These are phyloP conservation scores for Macrophomina phaseolina DNA, from an alignment of 2,329 filamentous ascomycete species.

Conservation along the genomic window DNA sequence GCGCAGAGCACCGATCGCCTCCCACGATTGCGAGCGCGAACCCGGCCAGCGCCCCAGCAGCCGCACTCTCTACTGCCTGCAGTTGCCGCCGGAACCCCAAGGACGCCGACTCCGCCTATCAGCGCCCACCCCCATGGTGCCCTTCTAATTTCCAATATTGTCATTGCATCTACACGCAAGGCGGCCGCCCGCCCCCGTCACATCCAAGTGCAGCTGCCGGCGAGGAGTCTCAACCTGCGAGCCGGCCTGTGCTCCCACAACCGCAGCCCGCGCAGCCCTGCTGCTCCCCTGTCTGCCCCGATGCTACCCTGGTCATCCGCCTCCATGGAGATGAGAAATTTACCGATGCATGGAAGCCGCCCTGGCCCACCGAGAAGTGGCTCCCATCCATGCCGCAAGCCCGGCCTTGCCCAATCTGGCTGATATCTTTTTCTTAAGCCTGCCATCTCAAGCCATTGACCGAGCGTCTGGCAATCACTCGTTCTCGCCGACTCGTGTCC, in stretches of 20 bases:
- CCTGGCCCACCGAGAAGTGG: slow-evolving; percentile 11
- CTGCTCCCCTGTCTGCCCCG: background rate
- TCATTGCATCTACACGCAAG: slow-evolving; percentile 18
- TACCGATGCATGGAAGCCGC: slow-evolving; percentile 23
- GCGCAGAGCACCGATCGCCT: background rate
- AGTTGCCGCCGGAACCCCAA: slow-evolving; percentile 15
- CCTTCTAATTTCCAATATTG: slow-evolving; percentile 21
- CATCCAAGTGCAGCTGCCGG: slow-evolving; percentile 9
- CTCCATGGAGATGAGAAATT: slow-evolving; percentile 19
- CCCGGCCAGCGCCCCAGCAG: slow-evolving; percentile 5
- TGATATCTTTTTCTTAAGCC: slow-evolving; percentile 17
- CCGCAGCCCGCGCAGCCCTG: slow-evolving; percentile 1
- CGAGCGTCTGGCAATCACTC: slow-evolving; percentile 31
- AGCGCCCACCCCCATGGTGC: background rate
- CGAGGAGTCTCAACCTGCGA: background rate
- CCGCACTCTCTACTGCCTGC: slow-evolving; percentile 8
- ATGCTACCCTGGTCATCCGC: slow-evolving; percentile 4
- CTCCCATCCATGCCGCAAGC: background rate
- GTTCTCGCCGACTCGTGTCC: slow-evolving; percentile 31
- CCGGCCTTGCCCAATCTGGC: slow-evolving; percentile 13
- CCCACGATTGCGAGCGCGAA: background rate
- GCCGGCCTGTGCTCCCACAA: slow-evolving; percentile 4
- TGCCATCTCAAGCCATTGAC: slow-evolving; percentile 2
- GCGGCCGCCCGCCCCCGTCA: slow-evolving; percentile 11
- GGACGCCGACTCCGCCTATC: slow-evolving; percentile 3